Evolutionary conservation across 768 basidiomycete genomes (phyloP).

Genomic region (Melanogaster broomeanus): DNA sequence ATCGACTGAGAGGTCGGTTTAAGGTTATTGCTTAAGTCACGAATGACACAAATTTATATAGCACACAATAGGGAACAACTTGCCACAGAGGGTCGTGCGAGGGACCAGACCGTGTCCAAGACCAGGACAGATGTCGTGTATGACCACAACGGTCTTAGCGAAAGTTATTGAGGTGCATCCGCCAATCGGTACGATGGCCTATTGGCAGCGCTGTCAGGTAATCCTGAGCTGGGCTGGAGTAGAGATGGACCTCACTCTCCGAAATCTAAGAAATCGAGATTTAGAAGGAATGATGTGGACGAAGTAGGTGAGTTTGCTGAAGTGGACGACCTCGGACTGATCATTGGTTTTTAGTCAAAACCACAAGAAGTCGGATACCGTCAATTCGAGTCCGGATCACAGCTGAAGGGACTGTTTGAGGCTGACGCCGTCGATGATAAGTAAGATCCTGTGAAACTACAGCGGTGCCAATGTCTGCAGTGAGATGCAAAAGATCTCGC

Average conservation of each 20-base stretch:
- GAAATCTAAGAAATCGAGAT: constrained; percentile 8
- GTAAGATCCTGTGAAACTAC: constrained; percentile 14
- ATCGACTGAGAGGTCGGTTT: constrained; percentile 17
- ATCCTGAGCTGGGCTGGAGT: background rate
- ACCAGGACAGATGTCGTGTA: constrained; percentile 26
- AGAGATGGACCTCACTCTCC: constrained; percentile 13
- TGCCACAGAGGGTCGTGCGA: constrained; percentile 25
- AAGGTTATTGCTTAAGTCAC: background rate
- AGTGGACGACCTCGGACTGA: background rate
- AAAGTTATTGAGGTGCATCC: constrained; percentile 31
- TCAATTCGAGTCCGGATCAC: constrained; percentile 25
- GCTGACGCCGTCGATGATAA: constrained; percentile 6
- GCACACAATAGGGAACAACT: constrained; percentile 27
- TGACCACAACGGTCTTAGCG: constrained; percentile 34
- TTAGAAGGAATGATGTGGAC: background rate
- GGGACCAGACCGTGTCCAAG: constrained; percentile 19
- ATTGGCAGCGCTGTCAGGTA: constrained; percentile 7
- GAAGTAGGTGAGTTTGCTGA: constrained; percentile 9
- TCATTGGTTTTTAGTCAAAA: constrained; percentile 23
- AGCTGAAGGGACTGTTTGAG: constrained; percentile 3
- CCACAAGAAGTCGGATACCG: constrained; percentile 23
- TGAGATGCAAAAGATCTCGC: constrained; percentile 2
- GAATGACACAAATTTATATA: background rate
- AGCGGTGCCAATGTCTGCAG: constrained; percentile 23
- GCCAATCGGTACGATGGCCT: constrained; percentile 26